Evolutionary conservation across 352 stramenopile genomes (phyloP), one percentile per base, ranked within the genome.

Genomic region (Pythium phragmiticola): DNA sequence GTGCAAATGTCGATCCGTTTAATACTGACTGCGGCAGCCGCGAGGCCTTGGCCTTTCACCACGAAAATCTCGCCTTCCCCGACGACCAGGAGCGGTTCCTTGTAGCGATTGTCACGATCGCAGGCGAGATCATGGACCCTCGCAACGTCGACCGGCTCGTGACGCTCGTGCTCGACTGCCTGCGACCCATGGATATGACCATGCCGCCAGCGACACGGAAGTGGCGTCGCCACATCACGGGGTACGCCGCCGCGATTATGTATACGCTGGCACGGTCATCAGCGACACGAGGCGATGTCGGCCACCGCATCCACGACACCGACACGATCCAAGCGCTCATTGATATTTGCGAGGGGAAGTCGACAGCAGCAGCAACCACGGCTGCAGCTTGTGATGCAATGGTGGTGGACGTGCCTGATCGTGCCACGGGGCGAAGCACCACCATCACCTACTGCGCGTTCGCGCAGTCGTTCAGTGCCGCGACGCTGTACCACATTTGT

Each of bases 401-500:
- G 12, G 23, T 26, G 26, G 9, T 28, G 26, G 28, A 23, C 23
- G 11, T 11, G 0, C 2, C 23, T 5, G 48, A 54, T 23, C 13
- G 42, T 23, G 48, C n/a, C 19, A 36, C 36, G 4, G 51, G 53
- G 11, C 30, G 30, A 5, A 50, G 42, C 42, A 30, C 39, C 42
- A 16, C 49, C 39, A 39, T 47, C 12, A 60, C 23, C 6, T 73
- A 66, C 59, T 76, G 69, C 16, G 51, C 70, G 3, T 62, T 69
- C 7, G 84, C 80, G 0, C 81, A 92, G 41, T 78, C 83, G 7
- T 94, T 88, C 64, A 92, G 85, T 55, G 80, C 85, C 0, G 80
- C 81, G 7, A 89, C 81, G 1, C 63, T 94, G 1, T 94, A 91
- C 61, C 80, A 94, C 41, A 68, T 89, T 49, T 94, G 85, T 34